These are phyloP conservation scores for Calocera viscosa DNA, from an alignment of 768 basidiomycete species.

Conservation along the genomic window DNA sequence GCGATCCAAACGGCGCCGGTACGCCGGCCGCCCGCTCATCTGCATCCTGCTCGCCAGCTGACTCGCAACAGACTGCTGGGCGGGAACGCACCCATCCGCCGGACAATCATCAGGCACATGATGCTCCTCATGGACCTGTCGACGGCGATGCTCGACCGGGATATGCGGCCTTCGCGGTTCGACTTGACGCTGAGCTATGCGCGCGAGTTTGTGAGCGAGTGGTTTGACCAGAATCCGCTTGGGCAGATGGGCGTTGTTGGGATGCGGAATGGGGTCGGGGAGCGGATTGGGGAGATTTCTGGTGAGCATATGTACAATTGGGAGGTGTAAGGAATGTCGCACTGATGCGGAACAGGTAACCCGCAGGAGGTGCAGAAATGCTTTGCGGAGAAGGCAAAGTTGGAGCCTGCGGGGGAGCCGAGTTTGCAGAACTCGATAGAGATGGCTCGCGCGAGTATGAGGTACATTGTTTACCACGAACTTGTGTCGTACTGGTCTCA, in stretches of 20 bases:
- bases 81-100: constrained; percentile 75
- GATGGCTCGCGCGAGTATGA: constrained; percentile 89
- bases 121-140: constrained; percentile 88
- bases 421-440: constrained; percentile 96
- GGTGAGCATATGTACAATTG: constrained; percentile 37
- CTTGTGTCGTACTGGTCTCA: constrained; percentile 9
- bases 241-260: constrained; percentile 94
- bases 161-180: constrained; percentile 89
- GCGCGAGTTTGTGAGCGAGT: constrained; percentile 83
- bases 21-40: constrained; percentile 16
- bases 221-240: constrained; percentile 99
- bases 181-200: constrained; percentile 83
- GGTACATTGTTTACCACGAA: constrained; percentile 33
- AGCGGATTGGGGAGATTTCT: constrained; percentile 83
- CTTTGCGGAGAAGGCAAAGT: constrained; percentile 71
- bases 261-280: constrained; percentile 82
- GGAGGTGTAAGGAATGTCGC: background rate
- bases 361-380: constrained; percentile 89
- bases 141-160: constrained; percentile 82
- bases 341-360: constrained; percentile 47
- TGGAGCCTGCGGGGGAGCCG: constrained; percentile 85
- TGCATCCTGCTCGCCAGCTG: background rate
- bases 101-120: constrained; percentile 93
- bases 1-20: constrained; percentile 73
- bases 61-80: constrained; percentile 54